Evolutionary conservation across 371 early-diverging fungal genomes (phyloP), one percentile per base, ranked within the genome.

Genomic region (Batrachochytrium dendrobatidis): DNA sequence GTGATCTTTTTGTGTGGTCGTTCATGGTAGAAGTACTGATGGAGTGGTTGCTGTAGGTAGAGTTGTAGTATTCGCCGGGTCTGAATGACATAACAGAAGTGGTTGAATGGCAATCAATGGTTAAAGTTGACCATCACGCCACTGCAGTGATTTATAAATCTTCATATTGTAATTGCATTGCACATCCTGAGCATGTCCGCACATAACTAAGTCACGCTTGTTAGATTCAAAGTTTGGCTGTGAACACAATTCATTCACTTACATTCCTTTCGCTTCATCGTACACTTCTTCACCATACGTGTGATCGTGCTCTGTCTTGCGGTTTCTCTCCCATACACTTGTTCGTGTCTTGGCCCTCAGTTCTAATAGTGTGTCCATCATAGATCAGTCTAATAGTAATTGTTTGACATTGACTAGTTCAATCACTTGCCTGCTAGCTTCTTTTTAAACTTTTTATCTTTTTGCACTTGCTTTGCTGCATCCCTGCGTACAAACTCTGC

Each of bases 401-500:
- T 34, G 52, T 34, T 33, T 18, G 32, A 20, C 17, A n/a, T 18
- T 20, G 25, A 24, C 10, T 32, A 1, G 3, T 28, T 39, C 45
- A 17, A 80, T 83, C 86, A n/a, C n/a, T n/a, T n/a, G n/a, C n/a
- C n/a, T 50, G 72, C 70, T 30, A 91, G 62, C 54, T 90, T 88
- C 30, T 77, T 79, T 62, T 89, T 86, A 66, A 89, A 92, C 65
- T 91, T 89, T 54, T 85, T 83, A 34, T 91, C 90, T 59, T 94
- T 92, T 52, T 83, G 80, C 15, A 74, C 71, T 53, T 84, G 84
- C 70, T 93, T 95, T 31, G 86, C 86, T 3, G 76, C 67, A 35
- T 86, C 86, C n/a, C 96, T 76, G 50, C 83, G 74, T 58, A 90
- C 92, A 67, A 88, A 95, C 70, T 95, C 95, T 30, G 76, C 74